Evolutionary conservation across 331 rosid species (phyloP).

Genomic region (Quercus tomentella): DNA sequence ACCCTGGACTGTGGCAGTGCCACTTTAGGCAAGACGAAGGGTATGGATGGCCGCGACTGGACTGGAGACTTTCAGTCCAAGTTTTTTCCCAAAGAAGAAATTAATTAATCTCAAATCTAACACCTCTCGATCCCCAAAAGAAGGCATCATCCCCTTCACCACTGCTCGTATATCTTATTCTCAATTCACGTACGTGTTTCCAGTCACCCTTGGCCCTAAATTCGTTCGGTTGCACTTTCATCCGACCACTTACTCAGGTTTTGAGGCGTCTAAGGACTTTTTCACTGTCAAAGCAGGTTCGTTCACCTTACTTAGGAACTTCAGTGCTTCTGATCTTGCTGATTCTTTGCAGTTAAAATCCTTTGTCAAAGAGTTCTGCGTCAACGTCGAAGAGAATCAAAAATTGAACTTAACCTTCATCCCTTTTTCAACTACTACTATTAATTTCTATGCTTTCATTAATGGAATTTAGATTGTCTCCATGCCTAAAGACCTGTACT

Average conservation of each 20-base stretch:
- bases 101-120: neutral
- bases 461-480: neutral
- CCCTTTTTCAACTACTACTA: neutral
- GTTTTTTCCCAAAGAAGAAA: no score
- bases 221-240: neutral
- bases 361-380: neutral
- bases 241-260: neutral
- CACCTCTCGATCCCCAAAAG: neutral
- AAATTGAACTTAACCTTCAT: neutral
- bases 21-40: no score
- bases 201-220: neutral
- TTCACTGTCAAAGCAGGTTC: neutral
- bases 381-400: neutral
- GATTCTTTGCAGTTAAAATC: accelerated
- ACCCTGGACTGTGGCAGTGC: no score
- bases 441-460: neutral
- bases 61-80: no score
- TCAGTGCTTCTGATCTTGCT: neutral
- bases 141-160: neutral
- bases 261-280: accelerated
- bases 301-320: neutral
- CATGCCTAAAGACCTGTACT: neutral
- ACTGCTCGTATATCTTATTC: neutral
- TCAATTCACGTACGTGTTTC: neutral
- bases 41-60: no score